These are phyloP conservation scores for Echium plantagineum DNA, from an alignment of 257 asterid genomes.

Conservation along the genomic window DNA sequence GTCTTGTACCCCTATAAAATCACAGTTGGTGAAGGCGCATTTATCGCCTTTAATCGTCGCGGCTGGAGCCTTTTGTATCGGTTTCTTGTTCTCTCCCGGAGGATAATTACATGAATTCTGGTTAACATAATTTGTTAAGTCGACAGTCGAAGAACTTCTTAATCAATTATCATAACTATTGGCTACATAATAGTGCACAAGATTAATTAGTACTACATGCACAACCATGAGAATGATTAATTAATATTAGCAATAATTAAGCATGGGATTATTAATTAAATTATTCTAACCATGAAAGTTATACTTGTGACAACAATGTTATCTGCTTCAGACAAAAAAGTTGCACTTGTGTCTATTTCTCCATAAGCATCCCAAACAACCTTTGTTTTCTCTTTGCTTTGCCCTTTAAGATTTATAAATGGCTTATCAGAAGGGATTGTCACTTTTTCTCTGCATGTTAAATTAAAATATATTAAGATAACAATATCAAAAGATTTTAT, in stretches of 20 bases:
- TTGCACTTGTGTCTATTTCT: slow-evolving; percentile 28
- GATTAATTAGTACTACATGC: neutral
- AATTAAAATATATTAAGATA: neutral
- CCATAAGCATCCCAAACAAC: slow-evolving; percentile 31
- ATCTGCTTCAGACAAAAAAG: slow-evolving; percentile 42
- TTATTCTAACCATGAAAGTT: slow-evolving; percentile 37
- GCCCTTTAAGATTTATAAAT: slow-evolving; percentile 43
- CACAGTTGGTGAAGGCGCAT: slow-evolving; percentile 35
- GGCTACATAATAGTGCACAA: neutral
- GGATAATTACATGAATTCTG: slow-evolving; percentile 66
- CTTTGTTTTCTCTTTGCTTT: slow-evolving; percentile 16
- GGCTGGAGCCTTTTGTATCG: slow-evolving; percentile 35
- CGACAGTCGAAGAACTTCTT: too few species aligned
- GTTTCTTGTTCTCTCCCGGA: slow-evolving; percentile 8
- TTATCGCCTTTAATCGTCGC: slow-evolving; percentile 50
- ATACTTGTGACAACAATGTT: slow-evolving; percentile 35
- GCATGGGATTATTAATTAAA: neutral
- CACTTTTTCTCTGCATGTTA: slow-evolving; percentile 41
- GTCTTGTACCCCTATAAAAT: slow-evolving; percentile 56
- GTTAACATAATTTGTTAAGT: neutral
- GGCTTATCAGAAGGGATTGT: slow-evolving; percentile 37
- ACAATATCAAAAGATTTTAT: neutral
- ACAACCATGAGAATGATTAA: too few species aligned
- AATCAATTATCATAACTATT: neutral
- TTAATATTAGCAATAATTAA: neutral